Conservation (phyloP, 2,329 filamentous ascomycete species). For the Fusarium tjaetaba region DNA sequence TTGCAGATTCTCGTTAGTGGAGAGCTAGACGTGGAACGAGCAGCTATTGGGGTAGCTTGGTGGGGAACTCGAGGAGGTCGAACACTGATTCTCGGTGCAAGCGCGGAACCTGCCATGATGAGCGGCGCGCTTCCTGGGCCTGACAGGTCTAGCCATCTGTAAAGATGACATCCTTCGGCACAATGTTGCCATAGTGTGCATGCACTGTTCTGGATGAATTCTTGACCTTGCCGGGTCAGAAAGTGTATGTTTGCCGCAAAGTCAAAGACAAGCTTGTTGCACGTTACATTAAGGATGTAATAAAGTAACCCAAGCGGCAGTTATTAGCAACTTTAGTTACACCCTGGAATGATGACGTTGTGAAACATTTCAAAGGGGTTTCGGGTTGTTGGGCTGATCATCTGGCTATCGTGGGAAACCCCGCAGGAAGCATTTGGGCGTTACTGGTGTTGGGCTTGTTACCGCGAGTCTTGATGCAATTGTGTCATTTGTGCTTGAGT, state of each 20-base stretch:
- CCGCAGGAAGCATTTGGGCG: neutral
- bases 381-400: neutral
- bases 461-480: conserved; percentile 1
- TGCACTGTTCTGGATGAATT: neutral
- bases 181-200: neutral
- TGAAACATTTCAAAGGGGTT: conserved; percentile 9
- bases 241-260: neutral
- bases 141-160: conserved; percentile 51
- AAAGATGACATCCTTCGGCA: conserved; percentile 21
- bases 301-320: conserved; percentile 4
- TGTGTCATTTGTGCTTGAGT: conserved; percentile 22
- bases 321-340: neutral
- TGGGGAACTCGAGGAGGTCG: conserved; percentile 74
- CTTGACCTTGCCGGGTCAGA: neutral
- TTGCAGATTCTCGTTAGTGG: conserved; percentile 83
- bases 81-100: conserved; percentile 56
- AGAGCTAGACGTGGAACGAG: conserved; percentile 89
- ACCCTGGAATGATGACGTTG: conserved; percentile 13
- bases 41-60: conserved; percentile 83
- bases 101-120: conserved; percentile 55
- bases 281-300: conserved; percentile 3
- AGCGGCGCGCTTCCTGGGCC: conserved; percentile 60
- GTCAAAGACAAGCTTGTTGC: neutral
- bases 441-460: neutral
- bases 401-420: neutral